Evolutionary conservation across 2,329 filamentous ascomycete species (phyloP).

Genomic region (Calonectria fujianensis): DNA sequence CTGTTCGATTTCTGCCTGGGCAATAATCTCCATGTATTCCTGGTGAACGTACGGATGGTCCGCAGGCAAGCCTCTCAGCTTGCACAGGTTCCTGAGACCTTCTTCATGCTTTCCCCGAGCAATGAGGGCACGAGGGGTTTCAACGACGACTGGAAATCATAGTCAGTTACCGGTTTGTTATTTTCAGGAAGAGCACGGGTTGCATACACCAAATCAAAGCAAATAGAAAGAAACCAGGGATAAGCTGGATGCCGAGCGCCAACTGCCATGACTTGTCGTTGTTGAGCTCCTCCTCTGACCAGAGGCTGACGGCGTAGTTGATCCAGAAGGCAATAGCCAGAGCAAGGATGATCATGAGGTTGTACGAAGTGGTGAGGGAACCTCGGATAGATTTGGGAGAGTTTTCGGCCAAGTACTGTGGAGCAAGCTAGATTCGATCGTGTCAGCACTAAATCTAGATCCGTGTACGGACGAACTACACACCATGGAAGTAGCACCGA

Average conservation of each 20-base stretch:
- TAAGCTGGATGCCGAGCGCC: constrained; percentile 43
- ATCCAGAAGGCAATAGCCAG: constrained; percentile 36
- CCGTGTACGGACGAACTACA: background rate
- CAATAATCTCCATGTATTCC: constrained; percentile 57
- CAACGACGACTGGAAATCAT: constrained; percentile 26
- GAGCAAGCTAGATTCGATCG: constrained; percentile 23
- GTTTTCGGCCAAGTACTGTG: constrained; percentile 38
- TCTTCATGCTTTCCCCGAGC: constrained; percentile 59
- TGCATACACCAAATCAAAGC: constrained; percentile 31
- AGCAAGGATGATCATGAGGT: constrained; percentile 38
- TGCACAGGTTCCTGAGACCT: constrained; percentile 61
- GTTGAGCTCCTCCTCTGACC: constrained; percentile 6
- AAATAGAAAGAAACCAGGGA: constrained; percentile 45
- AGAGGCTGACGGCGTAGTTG: constrained; percentile 37
- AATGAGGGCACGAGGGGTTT: constrained; percentile 56
- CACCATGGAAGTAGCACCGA: constrained; percentile 36
- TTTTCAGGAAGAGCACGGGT: too few species aligned
- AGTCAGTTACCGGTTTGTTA: background rate
- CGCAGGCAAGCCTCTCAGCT: constrained; percentile 61
- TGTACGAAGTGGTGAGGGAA: constrained; percentile 31
- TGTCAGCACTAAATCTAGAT: background rate
- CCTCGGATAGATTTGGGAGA: constrained; percentile 35
- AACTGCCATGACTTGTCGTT: constrained; percentile 33
- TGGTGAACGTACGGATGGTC: constrained; percentile 62
- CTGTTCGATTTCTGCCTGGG: constrained; percentile 49